Conservation (phyloP, 164 flowering plant genomes). For the Berberis vulgaris region DNA sequence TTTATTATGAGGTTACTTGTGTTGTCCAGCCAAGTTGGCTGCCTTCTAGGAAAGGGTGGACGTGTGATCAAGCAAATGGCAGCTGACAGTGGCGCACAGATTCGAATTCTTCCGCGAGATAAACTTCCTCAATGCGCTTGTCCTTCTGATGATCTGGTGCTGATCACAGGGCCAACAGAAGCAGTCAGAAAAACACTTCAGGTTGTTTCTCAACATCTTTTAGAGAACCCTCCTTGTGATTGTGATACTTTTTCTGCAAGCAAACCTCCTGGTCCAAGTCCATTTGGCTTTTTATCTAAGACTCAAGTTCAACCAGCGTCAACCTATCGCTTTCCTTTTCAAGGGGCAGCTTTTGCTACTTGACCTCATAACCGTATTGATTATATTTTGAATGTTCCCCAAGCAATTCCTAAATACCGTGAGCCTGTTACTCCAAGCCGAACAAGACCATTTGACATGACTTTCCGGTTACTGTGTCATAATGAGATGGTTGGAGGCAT, state of each 20-base stretch:
- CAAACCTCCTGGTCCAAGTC: conserved; percentile 26
- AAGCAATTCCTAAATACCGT: conserved; percentile 28
- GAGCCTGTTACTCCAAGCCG: conserved; percentile 5
- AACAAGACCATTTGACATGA: conserved; percentile 23
- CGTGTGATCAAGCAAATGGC: conserved; percentile 76
- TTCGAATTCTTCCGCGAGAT: conserved; percentile 77
- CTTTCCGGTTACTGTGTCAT: conserved; percentile 59
- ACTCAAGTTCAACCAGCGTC: too few relatives aligned
- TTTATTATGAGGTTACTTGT: too few relatives aligned
- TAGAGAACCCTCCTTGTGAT: conserved; percentile 48
- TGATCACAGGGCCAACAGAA: conserved; percentile 66
- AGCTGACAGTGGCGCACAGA: conserved; percentile 78
- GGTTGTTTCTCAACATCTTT: conserved; percentile 59
- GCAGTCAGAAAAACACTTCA: conserved; percentile 66
- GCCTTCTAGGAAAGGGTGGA: conserved; percentile 69
- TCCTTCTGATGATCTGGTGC: conserved; percentile 60
- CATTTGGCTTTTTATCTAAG: too few relatives aligned
- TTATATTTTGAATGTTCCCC: conserved; percentile 24
- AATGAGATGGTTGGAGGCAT: conserved; percentile 72
- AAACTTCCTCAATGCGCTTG: conserved; percentile 70
- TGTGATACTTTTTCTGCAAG: conserved; percentile 32
- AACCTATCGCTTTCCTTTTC: conserved; percentile 25
- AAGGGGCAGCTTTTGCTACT: conserved; percentile 31
- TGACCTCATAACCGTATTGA: conserved; percentile 46
- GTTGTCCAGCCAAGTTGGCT: too few relatives aligned